Conservation (phyloP, 2,329 filamentous ascomycete genomes). For the Penicillium sp. region DNA sequence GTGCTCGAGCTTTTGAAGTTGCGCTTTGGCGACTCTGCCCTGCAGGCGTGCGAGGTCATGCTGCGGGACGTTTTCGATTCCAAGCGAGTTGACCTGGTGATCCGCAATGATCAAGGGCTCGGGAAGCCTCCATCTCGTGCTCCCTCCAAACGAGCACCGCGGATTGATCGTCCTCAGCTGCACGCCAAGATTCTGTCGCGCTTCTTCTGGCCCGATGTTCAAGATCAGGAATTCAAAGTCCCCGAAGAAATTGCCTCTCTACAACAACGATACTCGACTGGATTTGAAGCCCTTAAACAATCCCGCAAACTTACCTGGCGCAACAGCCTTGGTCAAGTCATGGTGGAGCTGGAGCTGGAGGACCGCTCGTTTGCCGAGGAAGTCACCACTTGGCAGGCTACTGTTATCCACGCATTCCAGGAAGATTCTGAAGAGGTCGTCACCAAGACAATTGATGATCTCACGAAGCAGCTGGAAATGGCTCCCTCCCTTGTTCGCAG, state of each 20-base stretch:
- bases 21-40: slow-evolving; percentile 73
- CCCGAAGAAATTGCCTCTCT: slow-evolving; percentile 46
- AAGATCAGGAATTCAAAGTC: slow-evolving; percentile 47
- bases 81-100: slow-evolving; percentile 61
- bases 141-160: slow-evolving; percentile 26
- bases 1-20: slow-evolving; percentile 83
- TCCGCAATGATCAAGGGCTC: slow-evolving; percentile 51
- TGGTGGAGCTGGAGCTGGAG: slow-evolving; percentile 72
- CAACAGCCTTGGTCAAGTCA: slow-evolving; percentile 71
- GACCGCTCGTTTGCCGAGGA: slow-evolving; percentile 67
- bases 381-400: slow-evolving; percentile 79
- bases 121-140: slow-evolving; percentile 16
- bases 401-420: slow-evolving; percentile 79
- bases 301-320: slow-evolving; percentile 86
- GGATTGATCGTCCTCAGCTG: slow-evolving; percentile 44
- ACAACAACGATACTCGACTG: slow-evolving; percentile 64
- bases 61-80: slow-evolving; percentile 87
- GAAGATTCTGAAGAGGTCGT: slow-evolving; percentile 34
- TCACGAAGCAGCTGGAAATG: slow-evolving; percentile 51
- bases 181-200: slow-evolving; percentile 84
- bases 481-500: slow-evolving; percentile 52
- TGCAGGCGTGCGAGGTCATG: slow-evolving; percentile 97
- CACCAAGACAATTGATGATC: slow-evolving; percentile 38
- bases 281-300: slow-evolving; percentile 74
- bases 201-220: slow-evolving; percentile 84